A percentile compares a stretch with the other conserved stretches of the same genome.
Conservation (phyloP, 768 basidiomycete species). For the Suillus clintonianus region DNA sequence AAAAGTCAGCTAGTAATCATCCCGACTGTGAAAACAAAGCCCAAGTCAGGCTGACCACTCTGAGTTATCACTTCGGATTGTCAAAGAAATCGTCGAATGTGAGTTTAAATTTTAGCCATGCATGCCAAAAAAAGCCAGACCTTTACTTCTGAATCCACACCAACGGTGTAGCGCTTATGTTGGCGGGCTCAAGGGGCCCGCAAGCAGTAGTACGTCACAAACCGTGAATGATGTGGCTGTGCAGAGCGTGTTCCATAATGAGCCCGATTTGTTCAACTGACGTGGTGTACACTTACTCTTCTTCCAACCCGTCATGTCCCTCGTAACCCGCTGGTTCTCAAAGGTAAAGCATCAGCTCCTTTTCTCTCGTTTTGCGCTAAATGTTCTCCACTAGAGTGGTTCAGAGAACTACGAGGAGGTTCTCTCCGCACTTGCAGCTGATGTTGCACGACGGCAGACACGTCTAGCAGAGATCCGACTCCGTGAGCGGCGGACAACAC, state of each 20-base stretch:
- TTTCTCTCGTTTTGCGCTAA: neutral
- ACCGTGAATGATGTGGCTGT: neutral
- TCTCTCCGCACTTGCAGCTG: conserved; percentile 62
- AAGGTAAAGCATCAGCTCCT: conserved; percentile 18
- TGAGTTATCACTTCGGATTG: too few relatives aligned
- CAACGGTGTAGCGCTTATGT: neutral
- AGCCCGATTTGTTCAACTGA: conserved; percentile 3
- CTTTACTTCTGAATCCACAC: neutral
- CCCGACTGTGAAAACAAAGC: neutral
- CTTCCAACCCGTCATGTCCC: conserved; percentile 24
- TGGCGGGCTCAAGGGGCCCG: too few relatives aligned
- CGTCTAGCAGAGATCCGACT: conserved; percentile 82
- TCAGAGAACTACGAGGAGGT: conserved; percentile 76
- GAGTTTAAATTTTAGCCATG: too few relatives aligned
- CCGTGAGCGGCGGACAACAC: conserved; percentile 76
- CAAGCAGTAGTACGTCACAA: neutral
- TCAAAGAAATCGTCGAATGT: too few relatives aligned
- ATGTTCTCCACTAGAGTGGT: conserved; percentile 10
- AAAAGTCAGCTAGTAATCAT: neutral
- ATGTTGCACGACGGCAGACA: conserved; percentile 74
- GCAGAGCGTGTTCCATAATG: neutral
- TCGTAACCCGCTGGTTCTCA: conserved; percentile 29
- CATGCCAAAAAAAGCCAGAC: too few relatives aligned
- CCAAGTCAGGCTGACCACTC: neutral
- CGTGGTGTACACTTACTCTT: conserved; percentile 3